A percentile compares a stretch with the other conserved stretches of the same genome.
phyloP scores from a whole-genome alignment of 1,139 yeast genomes.

The Taphrina pruni region DNA sequence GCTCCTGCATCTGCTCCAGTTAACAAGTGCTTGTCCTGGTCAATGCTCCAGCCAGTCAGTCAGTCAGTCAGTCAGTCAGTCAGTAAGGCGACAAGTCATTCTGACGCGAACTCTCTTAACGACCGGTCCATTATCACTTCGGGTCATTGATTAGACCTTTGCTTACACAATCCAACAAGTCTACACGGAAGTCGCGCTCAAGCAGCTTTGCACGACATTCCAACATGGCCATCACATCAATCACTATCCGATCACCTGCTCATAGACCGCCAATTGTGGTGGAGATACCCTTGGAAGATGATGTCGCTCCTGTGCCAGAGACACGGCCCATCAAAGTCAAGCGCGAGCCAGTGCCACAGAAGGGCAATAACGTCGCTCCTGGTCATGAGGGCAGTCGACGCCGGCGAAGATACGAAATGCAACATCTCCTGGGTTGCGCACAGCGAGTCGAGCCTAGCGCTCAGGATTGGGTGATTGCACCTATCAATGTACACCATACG shows the following conservation, averaged over 20 bases:
- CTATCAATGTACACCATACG: constrained; percentile 1
- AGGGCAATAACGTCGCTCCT: constrained; percentile 17
- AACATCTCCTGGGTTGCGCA: constrained; percentile 16
- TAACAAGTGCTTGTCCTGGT: too few species aligned
- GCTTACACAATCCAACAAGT: neutral
- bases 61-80: too few species aligned
- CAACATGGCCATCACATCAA: constrained; percentile 14
- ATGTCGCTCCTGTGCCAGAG: neutral
- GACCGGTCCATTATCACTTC: too few species aligned
- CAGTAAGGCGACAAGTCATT: too few species aligned
- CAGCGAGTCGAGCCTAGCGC: constrained; percentile 18
- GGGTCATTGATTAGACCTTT: too few species aligned
- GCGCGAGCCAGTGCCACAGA: constrained; percentile 24
- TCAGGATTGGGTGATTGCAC: constrained; percentile 19
- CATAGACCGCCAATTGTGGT: constrained; percentile 4
- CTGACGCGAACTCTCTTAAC: too few species aligned
- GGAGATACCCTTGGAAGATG: constrained; percentile 19
- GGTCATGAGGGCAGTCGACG: constrained; percentile 29
- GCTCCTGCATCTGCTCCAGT: too few species aligned
- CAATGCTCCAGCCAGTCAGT: too few species aligned
- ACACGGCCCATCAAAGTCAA: constrained; percentile 4
- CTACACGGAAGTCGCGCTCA: too few species aligned
- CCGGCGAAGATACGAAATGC: constrained; percentile 16
- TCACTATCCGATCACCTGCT: constrained; percentile 4
- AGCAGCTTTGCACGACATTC: too few species aligned